Base-by-base conservation (phyloP, 108 stramenopile genomes). In the Seminavis robusta region DNA sequence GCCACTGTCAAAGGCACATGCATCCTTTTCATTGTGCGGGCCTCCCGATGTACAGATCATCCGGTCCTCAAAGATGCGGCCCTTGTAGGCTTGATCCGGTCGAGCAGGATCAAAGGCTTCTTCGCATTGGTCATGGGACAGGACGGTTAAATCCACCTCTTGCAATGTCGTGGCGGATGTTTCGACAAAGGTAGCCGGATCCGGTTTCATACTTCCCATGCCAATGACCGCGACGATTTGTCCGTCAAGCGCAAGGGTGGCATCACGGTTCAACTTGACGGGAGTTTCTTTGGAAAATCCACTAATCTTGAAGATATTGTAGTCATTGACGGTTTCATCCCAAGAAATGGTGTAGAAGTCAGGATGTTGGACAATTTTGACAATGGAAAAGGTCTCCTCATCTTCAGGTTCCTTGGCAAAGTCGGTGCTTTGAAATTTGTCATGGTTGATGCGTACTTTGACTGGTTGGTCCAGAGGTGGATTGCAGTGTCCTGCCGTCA, bases 401-500 rank as follows among this genome's bases (percentile, higher is more conserved):
- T 42, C 46, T 13, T 51, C 65, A 5, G 34, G 16, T 36, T n/a
- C n/a, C n/a, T 33, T 15, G 26, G 47, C 34, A 15, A 17, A 5
- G 52, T 29, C 47, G 32, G 23, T 17, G 27, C 42, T 27, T 9
- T 33, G 26, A 29, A 10, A 47, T 17, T 45, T 15, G 25, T 17
- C 16, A 4, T 24, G 21, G 21, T 57, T 49, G 11, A 67, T 48
- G 24, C 37, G 54, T 25, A 25, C 5, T 26, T 27, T 23, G 4
- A 28, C 17, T 15, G 34, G n/a, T 16, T 52, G 13, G 24, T 45
- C 33, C 34, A 45, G 44, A 9, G 23, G 51, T 2, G 37, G 51
- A n/a, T 30, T 28, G 52, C 67, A 66, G 33, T 79, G 77, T 3
- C 78, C 78, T 1, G 78, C 78, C n/a, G 78, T 74, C 24, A 74